A percentile compares a stretch with the other conserved stretches of the same genome.
phyloP scores from a whole-genome alignment of 176 grass and related monocot genomes.

The Musa itinerans region DNA sequence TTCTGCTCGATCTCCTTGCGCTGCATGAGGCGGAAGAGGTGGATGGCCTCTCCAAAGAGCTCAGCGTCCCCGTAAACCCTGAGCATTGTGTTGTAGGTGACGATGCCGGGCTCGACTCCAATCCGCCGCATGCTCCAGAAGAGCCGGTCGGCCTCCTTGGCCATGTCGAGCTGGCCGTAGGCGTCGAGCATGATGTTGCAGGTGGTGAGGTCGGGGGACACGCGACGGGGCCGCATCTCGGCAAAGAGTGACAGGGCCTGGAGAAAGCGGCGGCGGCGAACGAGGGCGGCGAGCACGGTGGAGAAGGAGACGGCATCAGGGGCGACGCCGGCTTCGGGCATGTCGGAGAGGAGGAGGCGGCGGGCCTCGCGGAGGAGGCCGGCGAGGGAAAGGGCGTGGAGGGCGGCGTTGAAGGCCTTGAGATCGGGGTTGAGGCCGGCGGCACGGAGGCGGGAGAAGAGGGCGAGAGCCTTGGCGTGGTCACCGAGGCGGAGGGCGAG shows the following conservation, averaged over 20 bases:
- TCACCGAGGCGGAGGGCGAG: conserved; percentile 53
- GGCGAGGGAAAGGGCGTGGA: conserved; percentile 51
- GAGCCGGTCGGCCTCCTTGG: conserved; percentile 69
- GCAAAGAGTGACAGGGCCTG: conserved; percentile 80
- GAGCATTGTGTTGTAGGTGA: conserved; percentile 94
- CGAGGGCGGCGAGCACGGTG: conserved; percentile 64
- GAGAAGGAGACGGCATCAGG: conserved; percentile 76
- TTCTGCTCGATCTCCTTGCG: conserved; percentile 45
- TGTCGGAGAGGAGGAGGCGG: conserved; percentile 55
- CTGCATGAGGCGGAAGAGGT: conserved; percentile 80
- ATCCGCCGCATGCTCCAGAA: conserved; percentile 80
- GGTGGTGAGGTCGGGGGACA: conserved; percentile 58
- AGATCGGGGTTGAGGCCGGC: conserved; percentile 56
- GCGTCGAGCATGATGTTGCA: conserved; percentile 83
- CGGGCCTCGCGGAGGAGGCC: conserved; percentile 61
- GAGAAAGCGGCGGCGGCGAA: conserved; percentile 53
- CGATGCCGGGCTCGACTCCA: conserved; percentile 56
- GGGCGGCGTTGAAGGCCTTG: conserved; percentile 68
- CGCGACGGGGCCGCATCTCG: conserved; percentile 54
- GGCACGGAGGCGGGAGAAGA: conserved; percentile 67
- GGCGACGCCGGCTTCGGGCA: conserved; percentile 41
- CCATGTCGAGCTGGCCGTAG: conserved; percentile 86
- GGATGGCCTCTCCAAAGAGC: conserved; percentile 84
- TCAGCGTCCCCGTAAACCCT: conserved; percentile 84
- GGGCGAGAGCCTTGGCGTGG: conserved; percentile 69